Conservation (phyloP, 202 grass and related monocot genomes). For the Zoysia matrella region DNA sequence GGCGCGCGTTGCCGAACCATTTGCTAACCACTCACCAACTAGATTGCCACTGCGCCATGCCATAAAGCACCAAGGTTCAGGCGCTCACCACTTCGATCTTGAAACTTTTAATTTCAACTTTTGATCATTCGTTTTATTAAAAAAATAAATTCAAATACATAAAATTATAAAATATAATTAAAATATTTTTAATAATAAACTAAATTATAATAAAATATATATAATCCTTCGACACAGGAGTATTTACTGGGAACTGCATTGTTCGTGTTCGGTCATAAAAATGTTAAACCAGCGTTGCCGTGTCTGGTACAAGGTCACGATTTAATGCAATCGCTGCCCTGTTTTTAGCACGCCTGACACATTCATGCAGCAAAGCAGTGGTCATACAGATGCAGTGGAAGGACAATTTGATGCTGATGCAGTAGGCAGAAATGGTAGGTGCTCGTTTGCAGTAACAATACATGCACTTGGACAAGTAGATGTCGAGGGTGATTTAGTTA, state of each 20-base stretch:
- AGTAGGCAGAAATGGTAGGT: conserved; percentile 3
- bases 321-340: conserved; percentile 22
- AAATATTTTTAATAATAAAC: no score
- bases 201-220: no score
- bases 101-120: no score
- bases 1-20: conserved; percentile 11
- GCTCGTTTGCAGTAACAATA: conserved; percentile 14
- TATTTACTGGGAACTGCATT: not conserved
- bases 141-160: no score
- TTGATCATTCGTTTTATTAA: no score
- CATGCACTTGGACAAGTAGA: conserved; percentile 26
- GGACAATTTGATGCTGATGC: conserved; percentile 23
- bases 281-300: not conserved
- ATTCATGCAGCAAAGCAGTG: conserved; percentile 18
- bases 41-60: not conserved
- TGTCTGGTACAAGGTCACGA: not conserved
- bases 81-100: no score
- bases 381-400: not conserved
- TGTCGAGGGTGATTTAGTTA: not conserved
- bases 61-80: not conserved
- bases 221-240: not conserved
- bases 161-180: no score
- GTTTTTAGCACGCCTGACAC: conserved; percentile 16
- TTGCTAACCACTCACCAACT: not conserved
- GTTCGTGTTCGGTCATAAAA: not conserved